Evolutionary conservation across 768 basidiomycete genomes (phyloP).

Genomic region (Sistotremastrum niveocremeum): DNA sequence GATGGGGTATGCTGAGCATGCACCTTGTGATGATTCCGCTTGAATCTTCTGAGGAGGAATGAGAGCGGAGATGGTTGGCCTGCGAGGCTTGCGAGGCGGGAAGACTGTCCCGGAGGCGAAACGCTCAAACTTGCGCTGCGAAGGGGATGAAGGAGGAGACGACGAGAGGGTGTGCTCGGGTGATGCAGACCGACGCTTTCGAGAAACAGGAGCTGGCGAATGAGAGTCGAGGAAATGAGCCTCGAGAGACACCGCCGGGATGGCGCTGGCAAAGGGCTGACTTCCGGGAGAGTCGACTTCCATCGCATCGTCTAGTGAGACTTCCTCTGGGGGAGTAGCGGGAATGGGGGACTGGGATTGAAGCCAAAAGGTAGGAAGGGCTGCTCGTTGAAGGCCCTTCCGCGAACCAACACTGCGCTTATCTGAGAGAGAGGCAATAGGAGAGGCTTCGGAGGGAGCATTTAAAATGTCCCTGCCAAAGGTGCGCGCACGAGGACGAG

Average conservation of each 20-base stretch:
- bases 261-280: not conserved
- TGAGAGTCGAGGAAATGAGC: not conserved
- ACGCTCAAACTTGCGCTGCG: slow-evolving; percentile 32
- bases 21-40: no score
- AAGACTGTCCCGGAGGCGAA: slow-evolving; percentile 21
- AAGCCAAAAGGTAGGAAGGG: slow-evolving; percentile 46
- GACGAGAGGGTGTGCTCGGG: slow-evolving; percentile 20
- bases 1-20: slow-evolving; percentile 27
- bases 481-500: slow-evolving; percentile 51
- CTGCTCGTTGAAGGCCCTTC: slow-evolving; percentile 49
- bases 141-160: slow-evolving; percentile 39
- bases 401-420: not conserved
- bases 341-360: slow-evolving; percentile 12
- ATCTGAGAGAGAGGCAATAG: slow-evolving; percentile 19
- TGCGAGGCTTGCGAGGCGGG: slow-evolving; percentile 41
- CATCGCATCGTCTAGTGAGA: slow-evolving; percentile 2
- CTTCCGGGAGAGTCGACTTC: not conserved
- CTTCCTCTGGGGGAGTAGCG: not conserved
- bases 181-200: slow-evolving; percentile 21
- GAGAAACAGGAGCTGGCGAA: slow-evolving; percentile 19
- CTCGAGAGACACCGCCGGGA: not conserved
- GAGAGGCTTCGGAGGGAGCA: slow-evolving; percentile 21
- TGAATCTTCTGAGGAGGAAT: slow-evolving; percentile 28
- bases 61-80: slow-evolving; percentile 56
- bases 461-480: slow-evolving; percentile 72